Evolutionary conservation across 73 alveolate species (phyloP), one percentile per base, ranked within the genome.

Genomic region (Paramecium tetraurelia): DNA sequence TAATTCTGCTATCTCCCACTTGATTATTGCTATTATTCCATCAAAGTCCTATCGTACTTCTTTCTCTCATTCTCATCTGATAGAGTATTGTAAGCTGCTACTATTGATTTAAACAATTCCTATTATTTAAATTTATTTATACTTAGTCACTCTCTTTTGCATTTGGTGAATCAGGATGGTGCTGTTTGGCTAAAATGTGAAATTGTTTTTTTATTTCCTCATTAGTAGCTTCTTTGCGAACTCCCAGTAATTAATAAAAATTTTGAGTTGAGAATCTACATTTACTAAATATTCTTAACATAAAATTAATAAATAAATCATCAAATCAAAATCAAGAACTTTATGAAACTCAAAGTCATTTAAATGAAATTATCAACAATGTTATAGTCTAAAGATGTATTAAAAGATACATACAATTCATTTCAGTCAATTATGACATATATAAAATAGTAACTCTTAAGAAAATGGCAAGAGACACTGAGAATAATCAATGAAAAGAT

Each of bases 151-250:
- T 80, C 33, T 48, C 75, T 35, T 41, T 44, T 1, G 90, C 35
- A 80, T 80, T 48, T 11, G 90, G 75, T n/a, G 76, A 41, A 48
- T 80, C 90, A 12, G 90, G 90, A 80, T 80, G 90, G 16, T 80
- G 57, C 16, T 24, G 20, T 35, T 80, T 80, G 14, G 90, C 90
- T 24, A 80, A 46, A 16, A 40, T 24, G 16, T 80, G 90, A 35
- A 80, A 80, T 46, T 80, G 16, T 11, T 24, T 41, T 35, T 80
- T 80, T 44, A 80, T 80, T 80, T 80, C 90, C 46, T 41, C 70
- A 31, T 21, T 41, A 1, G 90, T 80, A 22, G 90, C 90, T 44
- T 46, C 75, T 24, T 35, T 22, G 4, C 57, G 33, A 20, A 80
- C 70, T 41, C 90, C 90, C 12, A 80, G 57, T 18, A 80, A 24